Base-by-base conservation (phyloP, 2,329 filamentous ascomycete genomes). In the Xylariaceae sp. region DNA sequence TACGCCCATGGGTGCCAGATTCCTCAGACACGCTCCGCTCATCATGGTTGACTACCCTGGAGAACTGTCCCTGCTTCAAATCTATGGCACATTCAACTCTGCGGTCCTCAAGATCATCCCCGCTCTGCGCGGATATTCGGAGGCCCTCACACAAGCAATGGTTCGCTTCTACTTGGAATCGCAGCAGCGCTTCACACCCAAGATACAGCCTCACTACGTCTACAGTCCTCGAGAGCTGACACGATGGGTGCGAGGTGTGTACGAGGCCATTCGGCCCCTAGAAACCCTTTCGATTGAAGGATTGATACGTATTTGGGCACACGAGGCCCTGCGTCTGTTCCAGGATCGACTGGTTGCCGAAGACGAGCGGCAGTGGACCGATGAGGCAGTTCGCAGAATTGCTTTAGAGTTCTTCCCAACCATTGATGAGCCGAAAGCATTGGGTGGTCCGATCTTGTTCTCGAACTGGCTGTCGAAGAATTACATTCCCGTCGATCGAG, bases 41-140 rank as follows among this genome's bases (percentile, higher is more conserved):
- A 84, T 99, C 61, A 98, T 99, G 93, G 93, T 99, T 26, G 92
- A 98, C 56, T 99, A 99, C 54, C 92, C 92, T 40, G 92, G 93
- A 51, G 88, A 98, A 64, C 70, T 88, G 27, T 98, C 93, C 3
- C 75, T 99, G 23, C 82, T 81, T 47, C 92, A 99, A 58, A 99
- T 99, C 47, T 99, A 99, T 56, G 92, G 93, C 48, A 96, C 93
- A 1, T 98, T 98, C 74, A 98, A 94, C 57, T 83, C 76, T 35
- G 92, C 93, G 8, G 79, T 98, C 27, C 80, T 99, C 55, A 99
- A 99, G 70, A 92, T 98, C 42, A 82, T 98, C 32, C 90, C 92
- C 1, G 80, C 88, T 11, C 68, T 99, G n/a, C 84, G 92, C 47
- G 93, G 93, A 29, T 96, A 96, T 57, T 80, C 92, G 0, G 92